A percentile compares a stretch with the other conserved stretches of the same genome.
Evolutionary conservation across 2,329 filamentous ascomycete species (phyloP).

Genomic region (Ophiostoma ulmi): DNA sequence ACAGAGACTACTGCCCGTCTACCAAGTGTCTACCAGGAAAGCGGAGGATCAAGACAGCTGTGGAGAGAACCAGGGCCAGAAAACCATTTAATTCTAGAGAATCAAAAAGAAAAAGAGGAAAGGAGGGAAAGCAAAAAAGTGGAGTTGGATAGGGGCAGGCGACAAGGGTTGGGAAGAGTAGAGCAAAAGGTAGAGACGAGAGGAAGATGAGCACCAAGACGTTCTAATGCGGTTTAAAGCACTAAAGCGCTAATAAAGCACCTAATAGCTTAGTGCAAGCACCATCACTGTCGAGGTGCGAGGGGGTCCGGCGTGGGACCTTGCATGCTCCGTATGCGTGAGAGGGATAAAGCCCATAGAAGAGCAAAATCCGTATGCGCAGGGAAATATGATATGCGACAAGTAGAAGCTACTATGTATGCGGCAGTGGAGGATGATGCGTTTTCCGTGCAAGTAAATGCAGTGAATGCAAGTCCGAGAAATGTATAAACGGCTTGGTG

Average conservation of each 20-base stretch:
- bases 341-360: not conserved
- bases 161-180: conserved; percentile 13
- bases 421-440: not conserved
- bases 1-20: not conserved
- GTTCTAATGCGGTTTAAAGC: conserved; percentile 14
- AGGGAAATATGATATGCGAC: not conserved
- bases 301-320: conserved; percentile 12
- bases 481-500: not conserved
- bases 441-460: not conserved
- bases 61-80: conserved; percentile 16
- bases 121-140: conserved; percentile 15
- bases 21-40: not conserved
- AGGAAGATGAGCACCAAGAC: conserved; percentile 4
- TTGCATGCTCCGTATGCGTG: conserved; percentile 15
- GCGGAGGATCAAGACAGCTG: conserved; percentile 10
- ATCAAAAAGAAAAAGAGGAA: conserved; percentile 4
- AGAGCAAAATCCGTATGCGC: not conserved
- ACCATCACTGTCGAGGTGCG: not conserved
- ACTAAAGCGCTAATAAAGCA: not conserved
- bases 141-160: conserved; percentile 19
- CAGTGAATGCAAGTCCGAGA: not conserved
- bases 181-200: not conserved
- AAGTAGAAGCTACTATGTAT: not conserved
- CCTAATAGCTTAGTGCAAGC: not conserved
- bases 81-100: not conserved